Evolutionary conservation across 1,139 yeast species (phyloP).

Genomic region (Candida albicans): DNA sequence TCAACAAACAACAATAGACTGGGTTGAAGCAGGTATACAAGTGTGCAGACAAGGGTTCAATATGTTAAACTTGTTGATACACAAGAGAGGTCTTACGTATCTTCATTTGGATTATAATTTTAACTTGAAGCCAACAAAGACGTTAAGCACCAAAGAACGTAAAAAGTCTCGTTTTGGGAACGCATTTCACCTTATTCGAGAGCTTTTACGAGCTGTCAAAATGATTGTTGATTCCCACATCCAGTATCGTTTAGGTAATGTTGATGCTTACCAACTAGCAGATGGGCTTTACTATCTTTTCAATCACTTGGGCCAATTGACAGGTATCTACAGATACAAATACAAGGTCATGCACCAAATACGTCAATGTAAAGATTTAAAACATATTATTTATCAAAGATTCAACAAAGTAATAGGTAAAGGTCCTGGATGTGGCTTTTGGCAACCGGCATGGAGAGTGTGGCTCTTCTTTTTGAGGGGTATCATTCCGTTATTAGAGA

Average conservation of each 20-base stretch:
- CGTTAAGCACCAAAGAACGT: conserved; percentile 93
- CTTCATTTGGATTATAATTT: conserved; percentile 93
- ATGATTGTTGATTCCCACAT: conserved; percentile 92
- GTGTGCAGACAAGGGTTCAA: conserved; percentile 91
- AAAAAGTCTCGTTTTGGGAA: conserved; percentile 95
- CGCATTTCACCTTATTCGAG: conserved; percentile 92
- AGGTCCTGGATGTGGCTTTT: conserved; percentile 98
- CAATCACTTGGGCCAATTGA: conserved; percentile 91
- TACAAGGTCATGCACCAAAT: conserved; percentile 98
- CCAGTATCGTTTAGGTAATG: conserved; percentile 84
- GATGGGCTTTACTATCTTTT: conserved; percentile 90
- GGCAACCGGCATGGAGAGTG: conserved; percentile 99
- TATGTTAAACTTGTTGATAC: conserved; percentile 87
- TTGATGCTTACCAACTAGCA: conserved; percentile 91
- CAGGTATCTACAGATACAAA: conserved; percentile 95
- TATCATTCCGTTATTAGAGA: conserved; percentile 84
- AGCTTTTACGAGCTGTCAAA: conserved; percentile 77
- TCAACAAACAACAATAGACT: conserved; percentile 88
- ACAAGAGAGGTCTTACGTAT: conserved; percentile 87
- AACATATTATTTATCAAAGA: conserved; percentile 82
- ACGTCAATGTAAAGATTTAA: conserved; percentile 90
- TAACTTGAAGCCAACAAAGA: conserved; percentile 93
- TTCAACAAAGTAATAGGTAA: conserved; percentile 85
- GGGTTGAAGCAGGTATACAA: conserved; percentile 98
- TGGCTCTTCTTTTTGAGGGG: conserved; percentile 95